Evolutionary conservation across 2,329 filamentous ascomycete genomes (phyloP), one percentile per base, ranked within the genome.

Genomic region (Alternaria arborescens): DNA sequence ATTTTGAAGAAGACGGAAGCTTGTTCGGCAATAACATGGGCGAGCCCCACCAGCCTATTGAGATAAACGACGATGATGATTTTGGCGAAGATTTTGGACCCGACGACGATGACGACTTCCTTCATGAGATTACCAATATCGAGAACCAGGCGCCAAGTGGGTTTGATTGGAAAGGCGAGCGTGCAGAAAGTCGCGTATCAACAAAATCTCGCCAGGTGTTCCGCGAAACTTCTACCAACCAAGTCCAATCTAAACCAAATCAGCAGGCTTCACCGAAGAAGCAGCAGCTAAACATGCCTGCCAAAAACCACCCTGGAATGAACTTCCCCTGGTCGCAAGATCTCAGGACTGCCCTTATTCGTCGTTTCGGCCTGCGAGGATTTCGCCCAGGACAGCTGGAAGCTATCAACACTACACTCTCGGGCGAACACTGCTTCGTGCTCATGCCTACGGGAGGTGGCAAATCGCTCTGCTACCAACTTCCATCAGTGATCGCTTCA

Each of bases 361-460:
- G 94, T 69, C 86, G 89, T 3, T 99, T 99, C 73, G 87, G 90
- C 64, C 89, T 99, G 77, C 88, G 87, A 55, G 92, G 92, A 0
- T 99, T 99, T 74, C 89, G 96, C 30, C 88, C 90, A 55, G 95
- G 97, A 74, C 95, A 99, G 75, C 84, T 98, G 2, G 92, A 98
- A 78, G 94, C 95, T 14, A 97, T 99, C 77, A 98, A 99, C 77
- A 91, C 94, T 1, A 98, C 95, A 0, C 82, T 99, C 46, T 84
- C 83, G 30, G 95, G 94, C 3, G 89, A 94, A 65, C 94, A 99
- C 78, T 90, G 91, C 0, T 99, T 99, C 76, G 91, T 99, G 16
- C 83, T 99, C 40, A 99, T 99, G 95, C 95, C 96, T 3, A 99
- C 95, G 0, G 95, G 95, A 54, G 95, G 95, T 61, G 95, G 95